A percentile compares a stretch with the other conserved stretches of the same genome.
Evolutionary conservation across 75 land plant genomes (phyloP).

Genomic region (Picea glauca): DNA sequence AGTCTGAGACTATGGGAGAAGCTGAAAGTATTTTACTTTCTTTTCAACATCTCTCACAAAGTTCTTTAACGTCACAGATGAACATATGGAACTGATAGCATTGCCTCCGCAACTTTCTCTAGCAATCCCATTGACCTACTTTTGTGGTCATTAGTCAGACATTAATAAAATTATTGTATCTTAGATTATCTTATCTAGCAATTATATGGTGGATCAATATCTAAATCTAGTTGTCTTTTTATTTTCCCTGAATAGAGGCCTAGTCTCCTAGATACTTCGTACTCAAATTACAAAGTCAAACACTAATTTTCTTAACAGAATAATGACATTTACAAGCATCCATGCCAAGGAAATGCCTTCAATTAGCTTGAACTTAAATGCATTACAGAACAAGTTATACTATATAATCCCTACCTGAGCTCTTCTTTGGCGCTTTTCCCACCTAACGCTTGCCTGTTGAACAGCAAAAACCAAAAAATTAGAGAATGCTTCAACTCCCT

Average conservation of each 20-base stretch:
- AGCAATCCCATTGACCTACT: background rate
- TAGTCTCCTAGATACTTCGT: background rate
- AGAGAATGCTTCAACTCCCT: background rate
- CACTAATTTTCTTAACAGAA: background rate
- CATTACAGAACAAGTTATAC: constrained; percentile 1
- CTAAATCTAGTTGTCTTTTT: background rate
- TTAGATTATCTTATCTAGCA: no score
- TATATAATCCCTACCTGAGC: constrained; percentile 51
- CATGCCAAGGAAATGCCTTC: background rate
- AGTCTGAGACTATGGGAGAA: no score
- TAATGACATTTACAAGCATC: background rate
- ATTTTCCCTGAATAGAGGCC: background rate
- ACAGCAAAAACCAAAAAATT: background rate
- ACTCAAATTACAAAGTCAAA: background rate
- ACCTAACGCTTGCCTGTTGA: constrained; percentile 68
- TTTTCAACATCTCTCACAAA: background rate
- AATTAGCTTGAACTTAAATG: background rate
- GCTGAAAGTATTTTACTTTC: no score
- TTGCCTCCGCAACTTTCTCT: background rate
- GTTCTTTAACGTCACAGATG: background rate
- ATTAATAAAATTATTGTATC: no score
- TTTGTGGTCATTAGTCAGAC: no score
- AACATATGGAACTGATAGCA: background rate
- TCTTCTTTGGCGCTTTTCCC: constrained; percentile 86
- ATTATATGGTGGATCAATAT: background rate